phyloP scores from a whole-genome alignment of 75 land plant genomes.

The Picea glauca region DNA sequence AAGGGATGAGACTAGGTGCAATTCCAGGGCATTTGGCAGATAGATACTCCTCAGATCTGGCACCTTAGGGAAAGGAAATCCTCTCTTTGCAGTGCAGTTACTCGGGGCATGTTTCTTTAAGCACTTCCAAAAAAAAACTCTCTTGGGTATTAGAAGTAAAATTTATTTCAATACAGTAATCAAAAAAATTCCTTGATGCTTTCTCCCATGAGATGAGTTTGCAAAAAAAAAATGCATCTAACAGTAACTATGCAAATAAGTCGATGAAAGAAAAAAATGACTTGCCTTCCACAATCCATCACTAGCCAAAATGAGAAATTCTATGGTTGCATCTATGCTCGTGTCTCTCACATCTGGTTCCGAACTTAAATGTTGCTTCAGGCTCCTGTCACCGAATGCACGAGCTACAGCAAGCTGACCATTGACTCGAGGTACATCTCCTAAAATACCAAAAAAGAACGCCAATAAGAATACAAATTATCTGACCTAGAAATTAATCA shows the following conservation, averaged over 20 bases:
- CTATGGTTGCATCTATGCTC: constrained; percentile 28
- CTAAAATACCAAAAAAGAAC: constrained; percentile 24
- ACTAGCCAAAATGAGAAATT: constrained; percentile 81
- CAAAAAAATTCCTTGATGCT: too few relatives aligned
- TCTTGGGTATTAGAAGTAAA: too few relatives aligned
- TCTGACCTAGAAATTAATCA: not conserved
- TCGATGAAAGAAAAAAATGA: not conserved
- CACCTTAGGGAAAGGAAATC: too few relatives aligned
- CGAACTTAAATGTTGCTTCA: constrained; percentile 80
- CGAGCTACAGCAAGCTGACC: constrained; percentile 86
- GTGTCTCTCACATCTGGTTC: constrained; percentile 65
- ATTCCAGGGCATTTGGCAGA: too few relatives aligned
- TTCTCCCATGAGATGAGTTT: too few relatives aligned
- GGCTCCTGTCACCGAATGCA: constrained; percentile 78
- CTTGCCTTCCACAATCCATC: constrained; percentile 83
- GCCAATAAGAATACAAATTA: not conserved
- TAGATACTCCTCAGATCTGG: too few relatives aligned
- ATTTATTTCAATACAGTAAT: too few relatives aligned
- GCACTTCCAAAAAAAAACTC: too few relatives aligned
- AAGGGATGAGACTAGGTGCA: too few relatives aligned
- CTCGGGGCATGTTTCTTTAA: too few relatives aligned
- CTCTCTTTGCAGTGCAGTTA: too few relatives aligned
- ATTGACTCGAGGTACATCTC: constrained; percentile 86
- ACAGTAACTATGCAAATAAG: not conserved
- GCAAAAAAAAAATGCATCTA: too few relatives aligned